Base-by-base conservation (phyloP, 768 basidiomycete genomes). In the Agaricus blazei region DNA sequence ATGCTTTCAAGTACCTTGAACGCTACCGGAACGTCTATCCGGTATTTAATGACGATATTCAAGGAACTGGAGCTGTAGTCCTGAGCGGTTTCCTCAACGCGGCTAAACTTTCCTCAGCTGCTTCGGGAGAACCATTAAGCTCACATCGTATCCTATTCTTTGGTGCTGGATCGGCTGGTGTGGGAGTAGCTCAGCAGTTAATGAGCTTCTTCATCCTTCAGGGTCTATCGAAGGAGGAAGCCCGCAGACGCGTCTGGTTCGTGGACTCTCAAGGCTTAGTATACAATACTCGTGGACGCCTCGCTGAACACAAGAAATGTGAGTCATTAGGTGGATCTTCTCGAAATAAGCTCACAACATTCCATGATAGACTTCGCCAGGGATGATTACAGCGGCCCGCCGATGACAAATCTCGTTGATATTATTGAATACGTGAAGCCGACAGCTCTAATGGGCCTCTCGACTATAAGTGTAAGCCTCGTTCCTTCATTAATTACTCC, bases 51-150 rank as follows among this genome's bases (percentile, higher is more conserved):
- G 93, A 96, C 61, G 92, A 95, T 65, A 92, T 94, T 60, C 91
- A 93, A 66, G 87, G 81, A 31, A 98, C 94, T 2, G 94, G 93
- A 19, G 90, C 91, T 29, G 93, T 96, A 62, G 88, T 96, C 38
- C 83, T 98, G 50, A 87, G 86, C 51, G 95, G 95, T 3, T 87
- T 96, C 73, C 67, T 94, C 63, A 93, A 92, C 62, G 95, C 94
- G 38, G 90, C 91, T 24, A 84, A 82, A 58, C 75, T 93, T 37
- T 80, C 89, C 0, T 83, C 84, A 19, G 79, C 73, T 3, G 87
- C 87, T 2, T 87, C 87, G n/a, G 85, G 85, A 4, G 70, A 72
- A 7, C 78, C 88, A 7, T 72, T 93, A 40, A 72, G 75, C 34
- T 81, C 85, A 29, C 94, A 96, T 64, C 83, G 85, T 38, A 91